These are phyloP conservation scores for Solanum chacoense DNA, from an alignment of 305 asterid genomes.

Conservation along the genomic window DNA sequence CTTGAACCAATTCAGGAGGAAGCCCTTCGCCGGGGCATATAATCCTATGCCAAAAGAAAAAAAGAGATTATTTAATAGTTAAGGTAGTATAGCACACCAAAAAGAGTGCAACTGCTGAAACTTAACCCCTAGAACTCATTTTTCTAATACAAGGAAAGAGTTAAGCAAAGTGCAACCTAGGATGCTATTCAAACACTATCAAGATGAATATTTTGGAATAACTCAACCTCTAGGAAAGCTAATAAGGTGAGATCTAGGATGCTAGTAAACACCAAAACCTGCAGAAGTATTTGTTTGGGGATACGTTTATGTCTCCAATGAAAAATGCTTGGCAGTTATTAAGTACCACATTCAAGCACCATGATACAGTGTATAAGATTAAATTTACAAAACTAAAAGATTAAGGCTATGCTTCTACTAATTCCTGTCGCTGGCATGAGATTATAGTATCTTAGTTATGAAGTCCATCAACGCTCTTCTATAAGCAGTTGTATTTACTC, in stretches of 20 bases:
- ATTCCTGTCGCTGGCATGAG: background rate
- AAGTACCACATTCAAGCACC: background rate
- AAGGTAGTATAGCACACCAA: background rate
- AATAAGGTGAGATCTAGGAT: background rate
- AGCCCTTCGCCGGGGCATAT: constrained; percentile 82
- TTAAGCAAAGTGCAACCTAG: background rate
- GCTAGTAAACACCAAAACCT: background rate
- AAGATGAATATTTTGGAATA: background rate
- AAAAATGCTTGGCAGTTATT: background rate
- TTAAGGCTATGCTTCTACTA: background rate
- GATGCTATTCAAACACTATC: background rate
- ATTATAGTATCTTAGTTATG: background rate
- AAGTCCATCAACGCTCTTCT: background rate
- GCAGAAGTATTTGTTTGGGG: background rate
- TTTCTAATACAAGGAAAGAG: background rate
- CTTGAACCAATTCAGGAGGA: constrained; percentile 65
- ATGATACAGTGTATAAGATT: background rate
- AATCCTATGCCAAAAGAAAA: constrained; percentile 29
- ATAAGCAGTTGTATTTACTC: background rate
- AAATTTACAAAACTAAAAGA: background rate
- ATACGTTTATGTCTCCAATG: background rate
- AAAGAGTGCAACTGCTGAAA: background rate
- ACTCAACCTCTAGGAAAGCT: background rate
- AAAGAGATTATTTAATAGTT: background rate
- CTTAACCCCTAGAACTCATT: background rate